Conservation (phyloP, 768 basidiomycete species). For the Sporobolomyces phaffii region DNA sequence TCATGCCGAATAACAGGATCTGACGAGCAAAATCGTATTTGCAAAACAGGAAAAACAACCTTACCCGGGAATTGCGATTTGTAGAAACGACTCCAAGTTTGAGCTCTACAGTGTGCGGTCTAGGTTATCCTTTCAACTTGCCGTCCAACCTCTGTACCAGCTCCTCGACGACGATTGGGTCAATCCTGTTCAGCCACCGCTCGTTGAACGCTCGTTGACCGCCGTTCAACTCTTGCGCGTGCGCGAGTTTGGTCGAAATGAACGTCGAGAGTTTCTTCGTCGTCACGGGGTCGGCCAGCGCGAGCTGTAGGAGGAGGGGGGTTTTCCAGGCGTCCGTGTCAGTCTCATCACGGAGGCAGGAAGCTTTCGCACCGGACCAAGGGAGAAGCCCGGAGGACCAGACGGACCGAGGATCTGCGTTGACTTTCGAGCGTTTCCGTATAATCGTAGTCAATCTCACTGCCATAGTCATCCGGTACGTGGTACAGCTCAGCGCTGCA, state of each 20-base stretch:
- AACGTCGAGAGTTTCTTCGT: constrained; percentile 59
- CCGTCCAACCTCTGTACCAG: constrained; percentile 37
- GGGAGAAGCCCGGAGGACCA: not conserved
- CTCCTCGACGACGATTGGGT: constrained; percentile 67
- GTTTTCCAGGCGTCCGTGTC: no score
- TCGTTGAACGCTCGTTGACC: constrained; percentile 60
- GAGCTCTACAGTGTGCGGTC: no score
- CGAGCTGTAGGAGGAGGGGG: constrained; percentile 52
- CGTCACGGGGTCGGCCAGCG: constrained; percentile 66
- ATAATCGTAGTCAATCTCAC: constrained; percentile 47
- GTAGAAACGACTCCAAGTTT: not conserved
- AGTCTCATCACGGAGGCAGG: not conserved
- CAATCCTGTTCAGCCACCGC: constrained; percentile 60
- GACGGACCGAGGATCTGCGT: constrained; percentile 64
- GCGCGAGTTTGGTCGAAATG: constrained; percentile 57
- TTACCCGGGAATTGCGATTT: not conserved
- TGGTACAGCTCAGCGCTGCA: constrained; percentile 33
- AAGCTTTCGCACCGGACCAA: no score
- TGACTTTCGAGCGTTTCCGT: constrained; percentile 68
- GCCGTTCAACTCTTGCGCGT: constrained; percentile 59
- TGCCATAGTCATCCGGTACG: constrained; percentile 30
- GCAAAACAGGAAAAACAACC: no score
- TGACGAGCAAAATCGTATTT: no score
- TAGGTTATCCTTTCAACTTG: constrained; percentile 3
- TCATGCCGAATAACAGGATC: no score